Base-by-base conservation (phyloP, 2,329 filamentous ascomycete species). In the Colletotrichum coccodes region DNA sequence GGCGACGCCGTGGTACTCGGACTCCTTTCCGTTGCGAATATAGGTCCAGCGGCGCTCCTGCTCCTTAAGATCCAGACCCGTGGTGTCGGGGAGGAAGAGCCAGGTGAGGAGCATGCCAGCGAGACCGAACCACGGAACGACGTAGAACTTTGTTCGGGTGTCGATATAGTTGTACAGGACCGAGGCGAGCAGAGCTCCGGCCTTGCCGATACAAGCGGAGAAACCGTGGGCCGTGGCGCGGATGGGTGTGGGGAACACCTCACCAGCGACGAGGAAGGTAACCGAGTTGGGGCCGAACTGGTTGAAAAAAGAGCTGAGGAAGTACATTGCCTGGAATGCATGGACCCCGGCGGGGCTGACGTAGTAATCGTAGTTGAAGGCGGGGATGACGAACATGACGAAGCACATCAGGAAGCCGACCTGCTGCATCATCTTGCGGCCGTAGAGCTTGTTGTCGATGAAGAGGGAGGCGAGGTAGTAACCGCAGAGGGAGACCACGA, bases 271-370 rank as follows among this genome's bases (percentile, higher is more conserved):
- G 73, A 98, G 89, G 92, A 98, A 98, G 71, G 95, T 97, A 76
- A 98, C 94, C 53, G 90, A 92, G 87, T 98, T 98, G 81, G 95
- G 95, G 14, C 95, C 95, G 77, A 98, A 98, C 80, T 98, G 95
- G 87, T 98, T 98, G 91, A 98, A 98, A 86, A 98, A 98, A 28
- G 94, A 97, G 8, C 94, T 97, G 74, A 98, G 81, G 84, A 97
- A 98, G 87, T 98, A 98, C 94, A 98, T 97, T 78, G 95, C 90
- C 85, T 98, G 95, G 91, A 98, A 98, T n/a, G 87, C 85, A 76
- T 94, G 90, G 79, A 98, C 92, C 75, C 94, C 89, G 6, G 85
- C 84, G 1, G 86, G 83, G 57, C 85, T 85, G 23, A 89, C 94
- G 85, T 94, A 98, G 88, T 96, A 94, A 0, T 93, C 79, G 84